These are phyloP conservation scores for Chaetomium sp. DNA, from an alignment of 2,329 filamentous ascomycete genomes.

Conservation along the genomic window DNA sequence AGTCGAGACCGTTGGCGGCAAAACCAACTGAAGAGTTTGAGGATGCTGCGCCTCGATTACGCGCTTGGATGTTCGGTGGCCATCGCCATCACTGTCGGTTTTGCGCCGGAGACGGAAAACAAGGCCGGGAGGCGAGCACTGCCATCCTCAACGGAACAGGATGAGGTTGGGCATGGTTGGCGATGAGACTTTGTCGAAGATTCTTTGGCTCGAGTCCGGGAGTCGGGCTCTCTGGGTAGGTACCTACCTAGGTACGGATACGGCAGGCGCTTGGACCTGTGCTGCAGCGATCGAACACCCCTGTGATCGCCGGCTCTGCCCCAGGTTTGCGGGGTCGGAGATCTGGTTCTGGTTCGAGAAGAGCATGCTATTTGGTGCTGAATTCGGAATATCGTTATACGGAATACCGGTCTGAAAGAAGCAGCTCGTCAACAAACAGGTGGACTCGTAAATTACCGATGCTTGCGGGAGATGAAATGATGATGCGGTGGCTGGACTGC, in stretches of 20 bases:
- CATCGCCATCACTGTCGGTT: neutral
- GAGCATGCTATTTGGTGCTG: neutral
- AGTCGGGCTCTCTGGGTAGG: too few relatives aligned
- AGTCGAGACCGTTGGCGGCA: conserved; percentile 19
- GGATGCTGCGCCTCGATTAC: conserved; percentile 22
- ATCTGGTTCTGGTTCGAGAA: neutral
- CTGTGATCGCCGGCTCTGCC: conserved; percentile 6
- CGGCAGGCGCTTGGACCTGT: neutral
- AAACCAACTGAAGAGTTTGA: conserved; percentile 7
- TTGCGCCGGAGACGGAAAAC: neutral
- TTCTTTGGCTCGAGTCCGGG: neutral
- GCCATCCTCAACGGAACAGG: conserved; percentile 2
- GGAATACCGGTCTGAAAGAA: neutral
- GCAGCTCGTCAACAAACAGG: neutral
- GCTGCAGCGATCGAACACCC: conserved; percentile 10
- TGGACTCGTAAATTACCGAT: conserved; percentile 5
- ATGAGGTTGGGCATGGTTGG: neutral
- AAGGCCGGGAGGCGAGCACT: neutral
- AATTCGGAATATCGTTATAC: neutral
- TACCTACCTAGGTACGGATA: too few relatives aligned
- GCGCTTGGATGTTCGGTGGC: neutral
- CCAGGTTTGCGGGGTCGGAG: conserved; percentile 6
- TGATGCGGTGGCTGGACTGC: conserved; percentile 11
- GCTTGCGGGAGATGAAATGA: neutral
- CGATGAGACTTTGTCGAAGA: conserved; percentile 12